Conservation (phyloP, 2,329 filamentous ascomycete species). For the Lachnellula cervina region DNA sequence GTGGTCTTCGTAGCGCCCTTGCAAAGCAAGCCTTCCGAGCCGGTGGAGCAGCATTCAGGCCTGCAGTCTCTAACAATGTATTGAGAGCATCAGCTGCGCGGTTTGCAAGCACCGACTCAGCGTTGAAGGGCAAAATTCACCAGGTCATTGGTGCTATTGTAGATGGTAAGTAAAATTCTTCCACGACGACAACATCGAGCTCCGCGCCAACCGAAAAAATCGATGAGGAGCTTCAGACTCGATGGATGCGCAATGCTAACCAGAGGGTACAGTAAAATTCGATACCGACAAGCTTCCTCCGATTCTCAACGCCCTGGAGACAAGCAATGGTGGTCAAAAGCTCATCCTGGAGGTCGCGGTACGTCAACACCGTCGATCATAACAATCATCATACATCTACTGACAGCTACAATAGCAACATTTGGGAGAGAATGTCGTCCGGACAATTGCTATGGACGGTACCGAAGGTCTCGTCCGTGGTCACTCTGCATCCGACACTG, state of each 20-base stretch:
- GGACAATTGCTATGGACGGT: conserved; percentile 99
- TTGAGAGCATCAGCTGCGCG: conserved; percentile 45
- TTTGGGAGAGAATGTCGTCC: conserved; percentile 97
- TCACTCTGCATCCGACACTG: conserved; percentile 78
- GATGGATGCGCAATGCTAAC: conserved; percentile 29
- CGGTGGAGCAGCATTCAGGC: conserved; percentile 54
- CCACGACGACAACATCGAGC: conserved; percentile 22
- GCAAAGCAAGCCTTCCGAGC: conserved; percentile 58
- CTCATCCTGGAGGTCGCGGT: conserved; percentile 95
- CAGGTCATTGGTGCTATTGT: conserved; percentile 98
- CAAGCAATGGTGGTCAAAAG: conserved; percentile 87
- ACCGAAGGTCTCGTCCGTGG: conserved; percentile 99
- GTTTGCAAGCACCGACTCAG: conserved; percentile 49
- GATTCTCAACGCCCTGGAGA: conserved; percentile 96
- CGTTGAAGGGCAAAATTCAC: conserved; percentile 63
- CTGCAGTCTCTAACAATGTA: conserved; percentile 48
- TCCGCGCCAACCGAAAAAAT: conserved; percentile 15
- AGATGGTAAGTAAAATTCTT: conserved; percentile 69
- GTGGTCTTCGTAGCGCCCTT: conserved; percentile 43
- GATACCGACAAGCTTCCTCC: conserved; percentile 86
- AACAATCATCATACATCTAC: conserved; percentile 15
- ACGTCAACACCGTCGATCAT: conserved; percentile 40
- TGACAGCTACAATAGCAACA: conserved; percentile 72
- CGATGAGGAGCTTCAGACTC: conserved; percentile 12
- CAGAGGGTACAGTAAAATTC: conserved; percentile 76